A percentile compares a stretch with the other conserved stretches of the same genome.
These are phyloP conservation scores for Cenococcum geophilum DNA, from an alignment of 495 filamentous ascomycete species.

Conservation along the genomic window DNA sequence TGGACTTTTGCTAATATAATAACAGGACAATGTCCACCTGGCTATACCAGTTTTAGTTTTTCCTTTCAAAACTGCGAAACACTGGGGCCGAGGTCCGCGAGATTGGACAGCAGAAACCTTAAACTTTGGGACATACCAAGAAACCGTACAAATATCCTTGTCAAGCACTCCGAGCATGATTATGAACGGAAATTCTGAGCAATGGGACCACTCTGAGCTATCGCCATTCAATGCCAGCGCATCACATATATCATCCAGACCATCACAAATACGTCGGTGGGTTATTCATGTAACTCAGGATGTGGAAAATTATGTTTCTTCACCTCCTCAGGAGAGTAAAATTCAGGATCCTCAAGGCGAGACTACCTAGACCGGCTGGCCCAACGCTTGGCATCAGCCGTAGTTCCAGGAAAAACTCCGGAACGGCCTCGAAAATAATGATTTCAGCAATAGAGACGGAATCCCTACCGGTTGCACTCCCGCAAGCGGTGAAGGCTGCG, in stretches of 20 bases:
- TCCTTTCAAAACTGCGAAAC: conserved; percentile 41
- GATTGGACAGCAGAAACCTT: conserved; percentile 35
- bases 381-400: not conserved
- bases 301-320: not conserved
- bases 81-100: conserved; percentile 42
- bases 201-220: not conserved
- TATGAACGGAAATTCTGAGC: not conserved
- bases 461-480: conserved; percentile 32
- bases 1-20: conserved; percentile 2
- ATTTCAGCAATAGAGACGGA: conserved; percentile 33
- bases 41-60: conserved; percentile 44
- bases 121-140: conserved; percentile 15
- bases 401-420: conserved; percentile 27
- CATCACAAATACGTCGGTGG: conserved; percentile 33
- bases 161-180: not conserved
- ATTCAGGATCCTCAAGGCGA: conserved; percentile 26
- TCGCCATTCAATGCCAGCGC: not conserved
- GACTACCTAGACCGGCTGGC: conserved; percentile 33
- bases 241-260: conserved; percentile 8
- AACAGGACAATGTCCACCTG: conserved; percentile 28
- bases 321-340: not conserved
- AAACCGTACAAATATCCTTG: not conserved
- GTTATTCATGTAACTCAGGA: conserved; percentile 28
- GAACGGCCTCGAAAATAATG: conserved; percentile 34
- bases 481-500: conserved; percentile 30